Evolutionary conservation across 2,329 filamentous ascomycete genomes (phyloP).

Genomic region (Blumeriella jaapii): DNA sequence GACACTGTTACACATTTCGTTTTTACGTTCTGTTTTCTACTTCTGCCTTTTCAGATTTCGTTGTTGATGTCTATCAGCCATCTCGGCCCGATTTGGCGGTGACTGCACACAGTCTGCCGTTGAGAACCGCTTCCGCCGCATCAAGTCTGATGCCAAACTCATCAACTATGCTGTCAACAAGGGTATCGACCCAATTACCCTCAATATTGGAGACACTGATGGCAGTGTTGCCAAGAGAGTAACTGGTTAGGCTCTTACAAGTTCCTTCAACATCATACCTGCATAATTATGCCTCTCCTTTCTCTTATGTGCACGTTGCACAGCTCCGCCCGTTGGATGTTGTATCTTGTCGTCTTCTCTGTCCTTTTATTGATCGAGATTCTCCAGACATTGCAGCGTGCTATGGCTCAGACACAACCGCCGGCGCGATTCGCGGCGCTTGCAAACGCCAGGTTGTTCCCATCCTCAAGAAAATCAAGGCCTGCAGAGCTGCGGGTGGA

Average conservation of each 20-base stretch:
- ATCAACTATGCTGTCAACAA: constrained; percentile 25
- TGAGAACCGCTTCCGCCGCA: constrained; percentile 30
- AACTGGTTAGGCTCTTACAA: too few species aligned
- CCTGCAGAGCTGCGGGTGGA: neutral
- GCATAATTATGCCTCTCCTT: too few species aligned
- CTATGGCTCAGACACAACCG: constrained; percentile 1
- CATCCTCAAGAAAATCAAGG: neutral
- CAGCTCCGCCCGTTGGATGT: neutral
- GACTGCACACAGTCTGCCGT: constrained; percentile 28
- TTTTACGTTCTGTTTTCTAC: constrained; percentile 4
- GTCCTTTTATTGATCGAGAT: constrained; percentile 6
- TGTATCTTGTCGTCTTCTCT: neutral
- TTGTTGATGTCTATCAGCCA: constrained; percentile 19
- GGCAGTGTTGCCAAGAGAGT: too few species aligned
- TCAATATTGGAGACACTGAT: constrained; percentile 25
- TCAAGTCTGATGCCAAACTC: constrained; percentile 30
- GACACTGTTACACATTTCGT: constrained; percentile 1
- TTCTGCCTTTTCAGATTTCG: constrained; percentile 2
- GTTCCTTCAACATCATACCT: too few species aligned
- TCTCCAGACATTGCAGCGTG: constrained; percentile 1
- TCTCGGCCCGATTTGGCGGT: constrained; percentile 23
- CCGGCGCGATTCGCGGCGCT: neutral
- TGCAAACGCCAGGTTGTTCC: neutral
- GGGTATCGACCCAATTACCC: constrained; percentile 27
- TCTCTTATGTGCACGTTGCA: too few species aligned